Evolutionary conservation across 768 basidiomycete genomes (phyloP).

Genomic region (Pholiota molesta): DNA sequence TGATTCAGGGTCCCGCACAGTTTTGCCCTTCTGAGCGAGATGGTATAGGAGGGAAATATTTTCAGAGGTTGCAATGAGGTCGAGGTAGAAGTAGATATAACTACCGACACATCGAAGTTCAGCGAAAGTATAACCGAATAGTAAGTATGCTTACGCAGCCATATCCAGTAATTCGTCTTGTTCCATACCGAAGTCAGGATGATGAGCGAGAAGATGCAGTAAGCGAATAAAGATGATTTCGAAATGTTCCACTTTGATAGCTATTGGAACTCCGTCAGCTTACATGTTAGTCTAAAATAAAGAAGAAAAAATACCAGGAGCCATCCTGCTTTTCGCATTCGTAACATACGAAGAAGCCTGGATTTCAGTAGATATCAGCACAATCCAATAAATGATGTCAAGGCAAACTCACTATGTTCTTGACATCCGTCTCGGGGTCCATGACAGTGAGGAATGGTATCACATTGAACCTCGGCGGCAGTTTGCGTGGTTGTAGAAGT

Average conservation of each 20-base stretch:
- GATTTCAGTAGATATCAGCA: neutral
- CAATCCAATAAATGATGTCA: neutral
- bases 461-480: constrained; percentile 75
- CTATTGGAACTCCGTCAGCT: constrained; percentile 32
- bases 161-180: constrained; percentile 76
- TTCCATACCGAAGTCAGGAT: constrained; percentile 83
- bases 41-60: constrained; percentile 85
- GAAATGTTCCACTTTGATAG: constrained; percentile 62
- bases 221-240: constrained; percentile 87
- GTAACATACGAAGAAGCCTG: constrained; percentile 62
- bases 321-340: constrained; percentile 48
- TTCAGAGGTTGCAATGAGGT: constrained; percentile 74
- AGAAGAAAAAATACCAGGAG: constrained; percentile 37
- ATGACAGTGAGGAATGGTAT: constrained; percentile 88
- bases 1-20: constrained; percentile 78
- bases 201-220: constrained; percentile 87
- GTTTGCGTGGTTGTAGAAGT: constrained; percentile 63
- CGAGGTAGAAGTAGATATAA: constrained; percentile 89
- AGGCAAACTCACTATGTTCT: constrained; percentile 51
- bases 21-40: constrained; percentile 82
- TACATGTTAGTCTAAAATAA: neutral
- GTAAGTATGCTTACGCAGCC: constrained; percentile 62
- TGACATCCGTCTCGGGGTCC: constrained; percentile 88
- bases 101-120: constrained; percentile 40
- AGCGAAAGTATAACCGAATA: constrained; percentile 4